Percentiles rank a stretch among this genome's conserved stretches.
These are phyloP conservation scores for Kwoniella sp. DNA, from an alignment of 768 basidiomycete species.

Conservation along the genomic window DNA sequence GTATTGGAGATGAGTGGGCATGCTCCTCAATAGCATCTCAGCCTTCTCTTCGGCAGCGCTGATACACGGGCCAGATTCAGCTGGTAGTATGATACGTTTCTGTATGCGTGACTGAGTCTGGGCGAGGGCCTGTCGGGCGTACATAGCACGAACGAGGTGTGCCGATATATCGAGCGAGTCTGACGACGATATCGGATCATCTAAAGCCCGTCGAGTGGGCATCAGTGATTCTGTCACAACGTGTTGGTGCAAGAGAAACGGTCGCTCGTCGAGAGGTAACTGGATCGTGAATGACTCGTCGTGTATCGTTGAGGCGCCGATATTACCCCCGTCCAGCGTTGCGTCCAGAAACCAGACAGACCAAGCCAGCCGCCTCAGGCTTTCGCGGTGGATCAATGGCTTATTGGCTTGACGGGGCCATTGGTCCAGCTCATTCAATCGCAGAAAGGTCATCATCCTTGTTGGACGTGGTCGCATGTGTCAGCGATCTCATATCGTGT, in stretches of 20 bases:
- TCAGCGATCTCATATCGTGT: no score
- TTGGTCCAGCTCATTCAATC: slow-evolving; percentile 28
- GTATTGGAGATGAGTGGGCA: slow-evolving; percentile 7
- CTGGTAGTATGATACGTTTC: background rate
- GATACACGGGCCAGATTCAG: no score
- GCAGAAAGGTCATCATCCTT: slow-evolving; percentile 39
- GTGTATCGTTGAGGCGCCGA: slow-evolving; percentile 22
- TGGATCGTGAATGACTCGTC: slow-evolving; percentile 26
- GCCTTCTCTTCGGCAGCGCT: slow-evolving; percentile 3
- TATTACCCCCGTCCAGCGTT: slow-evolving; percentile 20
- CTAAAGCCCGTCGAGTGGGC: background rate
- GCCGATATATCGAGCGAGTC: slow-evolving; percentile 7
- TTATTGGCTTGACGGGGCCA: slow-evolving; percentile 16
- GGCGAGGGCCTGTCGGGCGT: slow-evolving; percentile 11
- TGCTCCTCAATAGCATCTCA: background rate
- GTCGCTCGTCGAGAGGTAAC: slow-evolving; percentile 26
- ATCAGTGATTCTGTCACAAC: slow-evolving; percentile 8
- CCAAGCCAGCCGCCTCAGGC: slow-evolving; percentile 31
- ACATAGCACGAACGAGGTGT: slow-evolving; percentile 17
- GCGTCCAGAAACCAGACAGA: slow-evolving; percentile 28
- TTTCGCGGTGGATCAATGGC: slow-evolving; percentile 24
- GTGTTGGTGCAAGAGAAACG: slow-evolving; percentile 19
- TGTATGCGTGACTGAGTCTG: slow-evolving; percentile 15
- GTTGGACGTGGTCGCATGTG: no score
- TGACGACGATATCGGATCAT: no score